These are phyloP conservation scores for Paraglomus occultum DNA, from an alignment of 192 early-diverging fungal genomes.

Conservation along the genomic window DNA sequence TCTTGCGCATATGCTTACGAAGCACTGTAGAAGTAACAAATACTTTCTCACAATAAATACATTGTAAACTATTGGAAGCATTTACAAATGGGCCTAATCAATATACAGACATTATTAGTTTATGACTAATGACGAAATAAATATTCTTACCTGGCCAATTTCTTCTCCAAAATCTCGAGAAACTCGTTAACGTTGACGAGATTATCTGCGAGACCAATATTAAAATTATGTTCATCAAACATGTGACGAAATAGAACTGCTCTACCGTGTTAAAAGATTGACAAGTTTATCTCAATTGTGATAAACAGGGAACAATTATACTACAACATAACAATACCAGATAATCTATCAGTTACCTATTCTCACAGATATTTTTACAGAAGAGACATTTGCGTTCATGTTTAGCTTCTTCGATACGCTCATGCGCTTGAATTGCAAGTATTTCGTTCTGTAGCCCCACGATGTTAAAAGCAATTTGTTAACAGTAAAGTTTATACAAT, in stretches of 20 bases:
- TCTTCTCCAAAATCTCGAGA: conserved; percentile 69
- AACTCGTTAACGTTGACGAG: conserved; percentile 84
- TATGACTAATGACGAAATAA: neutral
- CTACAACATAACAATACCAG: neutral
- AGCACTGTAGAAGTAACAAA: conserved; percentile 86
- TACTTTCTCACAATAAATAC: conserved; percentile 92
- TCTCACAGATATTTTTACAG: conserved; percentile 78
- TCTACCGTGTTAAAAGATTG: conserved; percentile 36
- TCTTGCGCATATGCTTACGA: conserved; percentile 97
- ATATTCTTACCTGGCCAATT: conserved; percentile 55
- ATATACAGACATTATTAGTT: neutral
- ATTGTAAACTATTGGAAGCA: conserved; percentile 55
- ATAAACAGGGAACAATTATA: neutral
- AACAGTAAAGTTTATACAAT: neutral
- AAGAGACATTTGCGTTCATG: conserved; percentile 85
- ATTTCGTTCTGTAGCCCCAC: conserved; percentile 52
- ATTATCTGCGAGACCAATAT: conserved; percentile 90
- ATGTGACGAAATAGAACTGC: conserved; percentile 80
- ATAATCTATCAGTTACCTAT: conserved; percentile 40
- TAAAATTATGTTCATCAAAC: conserved; percentile 89
- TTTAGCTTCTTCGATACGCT: conserved; percentile 65
- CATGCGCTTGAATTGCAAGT: conserved; percentile 67
- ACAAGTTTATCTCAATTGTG: neutral
- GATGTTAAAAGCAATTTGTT: neutral
- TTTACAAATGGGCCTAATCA: neutral